Conservation (phyloP, 1,284 basidiomycete genomes). For the Entoloma clypeatum region DNA sequence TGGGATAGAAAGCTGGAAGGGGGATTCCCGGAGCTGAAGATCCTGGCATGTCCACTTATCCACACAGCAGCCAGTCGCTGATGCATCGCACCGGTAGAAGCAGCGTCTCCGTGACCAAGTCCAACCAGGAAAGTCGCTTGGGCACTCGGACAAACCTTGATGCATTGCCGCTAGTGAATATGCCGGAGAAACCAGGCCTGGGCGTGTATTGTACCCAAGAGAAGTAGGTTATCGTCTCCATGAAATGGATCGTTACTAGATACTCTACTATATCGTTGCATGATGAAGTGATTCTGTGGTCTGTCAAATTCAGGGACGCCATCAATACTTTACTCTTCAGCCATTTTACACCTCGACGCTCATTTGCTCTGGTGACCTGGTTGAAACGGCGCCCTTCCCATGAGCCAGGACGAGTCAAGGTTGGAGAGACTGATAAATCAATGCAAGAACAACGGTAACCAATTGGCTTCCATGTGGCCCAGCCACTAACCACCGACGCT, state of each 20-base stretch:
- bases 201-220: too few species aligned
- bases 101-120: conserved; percentile 81
- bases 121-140: conserved; percentile 74
- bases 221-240: too few species aligned
- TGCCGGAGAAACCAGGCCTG: too few species aligned
- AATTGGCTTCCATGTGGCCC: conserved; percentile 8
- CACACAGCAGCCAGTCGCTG: too few species aligned
- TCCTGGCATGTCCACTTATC: conserved; percentile 52
- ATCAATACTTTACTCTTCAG: too few species aligned
- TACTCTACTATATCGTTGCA: too few species aligned
- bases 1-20: conserved; percentile 88
- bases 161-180: neutral
- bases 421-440: conserved; percentile 63
- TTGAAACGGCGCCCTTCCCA: conserved; percentile 19
- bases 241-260: too few species aligned
- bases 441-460: conserved; percentile 63
- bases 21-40: conserved; percentile 86
- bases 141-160: conserved; percentile 68
- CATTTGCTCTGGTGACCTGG: conserved; percentile 2
- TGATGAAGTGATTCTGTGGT: too few species aligned
- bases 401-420: conserved; percentile 50
- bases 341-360: too few species aligned
- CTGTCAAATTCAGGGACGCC: too few species aligned
- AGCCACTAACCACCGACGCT: conserved; percentile 13
- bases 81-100: conserved; percentile 50